Evolutionary conservation across 2,329 filamentous ascomycete genomes (phyloP).

Genomic region (Claviceps maximensis): DNA sequence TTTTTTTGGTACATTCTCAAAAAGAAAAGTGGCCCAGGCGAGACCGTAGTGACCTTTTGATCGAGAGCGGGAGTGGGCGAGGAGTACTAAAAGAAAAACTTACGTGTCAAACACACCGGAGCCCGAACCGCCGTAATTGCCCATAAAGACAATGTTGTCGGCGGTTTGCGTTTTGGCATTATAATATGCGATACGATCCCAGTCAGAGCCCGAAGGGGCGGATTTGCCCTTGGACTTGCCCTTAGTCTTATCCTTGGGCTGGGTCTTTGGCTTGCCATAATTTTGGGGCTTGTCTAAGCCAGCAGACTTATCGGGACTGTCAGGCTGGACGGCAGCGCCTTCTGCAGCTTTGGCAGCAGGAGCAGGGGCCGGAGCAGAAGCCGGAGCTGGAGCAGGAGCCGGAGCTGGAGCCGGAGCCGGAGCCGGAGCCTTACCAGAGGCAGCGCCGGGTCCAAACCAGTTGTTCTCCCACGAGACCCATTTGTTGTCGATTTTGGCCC

Average conservation of each 20-base stretch:
- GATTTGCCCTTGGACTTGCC: background rate
- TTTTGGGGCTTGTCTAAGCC: background rate
- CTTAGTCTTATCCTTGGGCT: background rate
- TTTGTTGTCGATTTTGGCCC: conserved; percentile 44
- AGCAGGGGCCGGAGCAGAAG: background rate
- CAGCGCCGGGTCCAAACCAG: conserved; percentile 25
- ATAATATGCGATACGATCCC: conserved; percentile 32
- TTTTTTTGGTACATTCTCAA: no score
- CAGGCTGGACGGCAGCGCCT: conserved; percentile 5
- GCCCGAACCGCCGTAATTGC: conserved; percentile 31
- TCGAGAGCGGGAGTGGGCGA: background rate
- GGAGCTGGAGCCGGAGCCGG: background rate
- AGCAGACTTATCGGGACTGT: background rate
- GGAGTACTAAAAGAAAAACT: conserved; percentile 13
- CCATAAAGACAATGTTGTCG: conserved; percentile 35
- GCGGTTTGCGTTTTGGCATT: conserved; percentile 24
- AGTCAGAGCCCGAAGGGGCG: conserved; percentile 17
- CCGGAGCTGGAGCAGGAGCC: conserved; percentile 6
- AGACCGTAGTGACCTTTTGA: background rate
- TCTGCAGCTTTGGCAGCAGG: conserved; percentile 8
- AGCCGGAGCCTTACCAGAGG: conserved; percentile 9
- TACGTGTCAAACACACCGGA: conserved; percentile 31
- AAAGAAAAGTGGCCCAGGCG: background rate
- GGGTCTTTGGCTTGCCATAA: no score
- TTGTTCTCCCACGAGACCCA: conserved; percentile 46